Evolutionary conservation across 2,329 filamentous ascomycete species (phyloP), one percentile per base, ranked within the genome.

Genomic region (Mollisia scopiformis): DNA sequence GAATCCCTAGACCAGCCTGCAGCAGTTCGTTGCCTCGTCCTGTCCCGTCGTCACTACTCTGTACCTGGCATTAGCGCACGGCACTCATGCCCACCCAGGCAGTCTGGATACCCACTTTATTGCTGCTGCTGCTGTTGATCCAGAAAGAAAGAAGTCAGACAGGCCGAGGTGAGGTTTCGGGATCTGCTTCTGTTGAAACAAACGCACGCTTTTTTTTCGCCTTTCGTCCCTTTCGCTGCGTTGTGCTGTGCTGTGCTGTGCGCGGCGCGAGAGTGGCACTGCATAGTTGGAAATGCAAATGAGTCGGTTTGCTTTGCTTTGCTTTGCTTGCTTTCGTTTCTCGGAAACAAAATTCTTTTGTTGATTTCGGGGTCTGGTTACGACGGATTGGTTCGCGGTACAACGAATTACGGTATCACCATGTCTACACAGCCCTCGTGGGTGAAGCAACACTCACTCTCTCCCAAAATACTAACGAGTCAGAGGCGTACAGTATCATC

Each of bases 31-130:
- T 19, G 49, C 28, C 21, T n/a, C n/a, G n/a, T n/a, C n/a, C n/a
- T n/a, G n/a, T n/a, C n/a, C n/a, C n/a, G n/a, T n/a, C n/a, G n/a
- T n/a, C n/a, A n/a, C n/a, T n/a, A n/a, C n/a, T n/a, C n/a, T 25
- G 58, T 57, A 39, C 58, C 58, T 61, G 54, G 30, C 58, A 57
- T 41, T 60, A 60, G 58, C 37, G 52, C 49, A 46, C 47, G 46
- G 56, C 46, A 39, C 23, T 37, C 5, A 11, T 28, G 4, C 23
- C n/a, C 6, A 16, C 8, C 13, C 16, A 27, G 41, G 5, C 10
- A 3, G 37, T 8, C 14, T 14, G 14, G 43, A n/a, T 25, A 23
- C 25, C n/a, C 43, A 23, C 28, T 43, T 8, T 7, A 43, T 27
- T 28, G 33, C 33, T 55, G 54, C 11, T 31, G n/a, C n/a, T n/a